A percentile compares a stretch with the other conserved stretches of the same genome.
phyloP scores from a whole-genome alignment of 148 eudicot species.

The Amaranthus hypochondriacus region DNA sequence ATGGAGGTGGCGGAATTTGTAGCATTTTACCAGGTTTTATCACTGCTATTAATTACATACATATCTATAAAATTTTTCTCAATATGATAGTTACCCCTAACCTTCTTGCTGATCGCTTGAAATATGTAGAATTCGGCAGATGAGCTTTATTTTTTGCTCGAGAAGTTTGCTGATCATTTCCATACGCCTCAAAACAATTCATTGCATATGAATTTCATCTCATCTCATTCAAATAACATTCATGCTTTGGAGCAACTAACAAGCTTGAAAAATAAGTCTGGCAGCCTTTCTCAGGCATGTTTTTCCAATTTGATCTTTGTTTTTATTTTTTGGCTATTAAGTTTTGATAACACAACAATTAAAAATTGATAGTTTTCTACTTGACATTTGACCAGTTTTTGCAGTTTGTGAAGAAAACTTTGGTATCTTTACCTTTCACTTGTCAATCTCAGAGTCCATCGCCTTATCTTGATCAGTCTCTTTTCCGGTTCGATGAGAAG shows the following conservation, averaged over 20 bases:
- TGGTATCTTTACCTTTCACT: slow-evolving; percentile 65
- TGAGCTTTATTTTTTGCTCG: slow-evolving; percentile 81
- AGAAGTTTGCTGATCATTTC: slow-evolving; percentile 81
- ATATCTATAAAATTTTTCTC: background rate
- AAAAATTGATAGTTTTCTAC: no score
- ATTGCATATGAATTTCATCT: slow-evolving; percentile 66
- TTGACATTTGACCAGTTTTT: slow-evolving; percentile 18
- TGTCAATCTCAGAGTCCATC: slow-evolving; percentile 97
- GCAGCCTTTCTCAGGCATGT: slow-evolving; percentile 70
- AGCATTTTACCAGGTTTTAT: slow-evolving; percentile 83
- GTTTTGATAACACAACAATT: background rate
- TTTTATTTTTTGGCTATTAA: background rate
- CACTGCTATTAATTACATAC: background rate
- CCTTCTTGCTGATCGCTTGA: background rate
- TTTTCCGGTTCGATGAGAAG: slow-evolving; percentile 96
- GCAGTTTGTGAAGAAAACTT: slow-evolving; percentile 97
- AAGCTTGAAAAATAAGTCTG: slow-evolving; percentile 67
- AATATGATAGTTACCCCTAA: background rate
- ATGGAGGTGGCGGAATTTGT: slow-evolving; percentile 91
- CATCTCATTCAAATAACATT: slow-evolving; percentile 82
- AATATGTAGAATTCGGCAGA: slow-evolving; percentile 68
- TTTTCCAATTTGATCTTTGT: background rate
- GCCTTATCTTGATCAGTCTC: slow-evolving; percentile 95
- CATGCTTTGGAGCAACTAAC: slow-evolving; percentile 82
- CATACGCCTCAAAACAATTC: slow-evolving; percentile 63